phyloP scores from a whole-genome alignment of 2,329 filamentous ascomycete species.

The Fonsecaea pedrosoi region DNA sequence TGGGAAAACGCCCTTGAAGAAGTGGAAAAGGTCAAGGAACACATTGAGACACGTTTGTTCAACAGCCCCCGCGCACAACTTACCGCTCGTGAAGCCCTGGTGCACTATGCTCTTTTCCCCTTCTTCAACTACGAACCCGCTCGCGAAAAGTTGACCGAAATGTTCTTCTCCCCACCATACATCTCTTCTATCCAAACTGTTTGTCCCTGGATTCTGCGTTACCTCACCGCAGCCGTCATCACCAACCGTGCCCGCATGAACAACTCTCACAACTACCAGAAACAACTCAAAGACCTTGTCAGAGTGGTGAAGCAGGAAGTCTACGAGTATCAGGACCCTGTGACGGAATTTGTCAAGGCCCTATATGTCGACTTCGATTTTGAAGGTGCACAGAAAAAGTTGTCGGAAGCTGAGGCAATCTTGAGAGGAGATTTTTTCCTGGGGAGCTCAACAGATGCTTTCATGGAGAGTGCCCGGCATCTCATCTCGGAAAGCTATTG shows the following conservation, averaged over 20 bases:
- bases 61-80: constrained; percentile 95
- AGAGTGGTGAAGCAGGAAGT: constrained; percentile 95
- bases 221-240: constrained; percentile 92
- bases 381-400: constrained; percentile 90
- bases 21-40: constrained; percentile 85
- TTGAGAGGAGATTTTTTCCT: constrained; percentile 96
- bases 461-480: constrained; percentile 93
- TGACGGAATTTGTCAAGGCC: constrained; percentile 95
- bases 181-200: constrained; percentile 99
- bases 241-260: constrained; percentile 83
- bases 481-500: constrained; percentile 99
- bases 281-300: constrained; percentile 96
- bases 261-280: constrained; percentile 88
- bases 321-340: constrained; percentile 95
- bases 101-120: constrained; percentile 98
- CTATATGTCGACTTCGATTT: constrained; percentile 97
- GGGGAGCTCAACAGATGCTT: constrained; percentile 78
- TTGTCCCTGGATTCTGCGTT: constrained; percentile 95
- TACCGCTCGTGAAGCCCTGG: constrained; percentile 93
- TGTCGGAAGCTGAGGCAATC: constrained; percentile 86
- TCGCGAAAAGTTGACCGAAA: constrained; percentile 87
- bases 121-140: constrained; percentile 97
- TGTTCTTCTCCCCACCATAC: constrained; percentile 95
- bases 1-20: constrained; percentile 95
- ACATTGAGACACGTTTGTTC: constrained; percentile 93